Evolutionary conservation across 2,329 filamentous ascomycete species (phyloP).

Genomic region (Stemphylium vesicarium): DNA sequence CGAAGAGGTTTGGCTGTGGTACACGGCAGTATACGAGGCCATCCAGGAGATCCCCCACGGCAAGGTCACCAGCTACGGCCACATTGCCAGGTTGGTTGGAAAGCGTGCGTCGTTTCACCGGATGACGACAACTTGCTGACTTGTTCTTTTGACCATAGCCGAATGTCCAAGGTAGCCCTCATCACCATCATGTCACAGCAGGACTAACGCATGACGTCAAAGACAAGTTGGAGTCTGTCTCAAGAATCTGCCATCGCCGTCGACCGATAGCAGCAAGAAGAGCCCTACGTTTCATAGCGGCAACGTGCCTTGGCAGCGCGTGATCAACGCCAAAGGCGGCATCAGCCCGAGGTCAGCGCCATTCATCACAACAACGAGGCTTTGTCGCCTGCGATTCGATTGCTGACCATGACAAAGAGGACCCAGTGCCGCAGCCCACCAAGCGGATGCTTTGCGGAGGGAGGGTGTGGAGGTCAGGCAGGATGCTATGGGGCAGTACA

Average conservation of each 20-base stretch:
- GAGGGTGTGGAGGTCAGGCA: conserved; percentile 58
- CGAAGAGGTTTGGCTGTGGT: conserved; percentile 78
- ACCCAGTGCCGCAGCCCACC: conserved; percentile 53
- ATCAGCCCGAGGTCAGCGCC: conserved; percentile 78
- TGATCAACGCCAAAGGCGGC: conserved; percentile 84
- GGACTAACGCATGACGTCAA: conserved; percentile 49
- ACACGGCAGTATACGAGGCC: conserved; percentile 78
- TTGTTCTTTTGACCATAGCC: conserved; percentile 40
- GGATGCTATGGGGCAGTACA: conserved; percentile 55
- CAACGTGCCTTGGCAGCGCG: conserved; percentile 93
- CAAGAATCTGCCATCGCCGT: conserved; percentile 74
- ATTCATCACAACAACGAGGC: conserved; percentile 12
- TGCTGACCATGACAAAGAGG: conserved; percentile 47
- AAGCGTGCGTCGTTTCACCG: conserved; percentile 63
- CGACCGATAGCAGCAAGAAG: conserved; percentile 51
- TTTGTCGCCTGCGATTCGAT: conserved; percentile 19
- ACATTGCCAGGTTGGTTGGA: conserved; percentile 75
- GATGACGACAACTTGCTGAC: conserved; percentile 31
- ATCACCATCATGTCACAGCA: conserved; percentile 14
- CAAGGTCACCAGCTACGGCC: conserved; percentile 85
- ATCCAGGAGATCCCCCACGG: conserved; percentile 85
- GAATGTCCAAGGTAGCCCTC: conserved; percentile 54
- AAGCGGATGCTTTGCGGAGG: conserved; percentile 54
- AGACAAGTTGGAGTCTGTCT: conserved; percentile 89
- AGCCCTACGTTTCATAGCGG: conserved; percentile 67